Conservation (phyloP, 371 early-diverging fungal genomes). For the Mucor ambiguus region DNA sequence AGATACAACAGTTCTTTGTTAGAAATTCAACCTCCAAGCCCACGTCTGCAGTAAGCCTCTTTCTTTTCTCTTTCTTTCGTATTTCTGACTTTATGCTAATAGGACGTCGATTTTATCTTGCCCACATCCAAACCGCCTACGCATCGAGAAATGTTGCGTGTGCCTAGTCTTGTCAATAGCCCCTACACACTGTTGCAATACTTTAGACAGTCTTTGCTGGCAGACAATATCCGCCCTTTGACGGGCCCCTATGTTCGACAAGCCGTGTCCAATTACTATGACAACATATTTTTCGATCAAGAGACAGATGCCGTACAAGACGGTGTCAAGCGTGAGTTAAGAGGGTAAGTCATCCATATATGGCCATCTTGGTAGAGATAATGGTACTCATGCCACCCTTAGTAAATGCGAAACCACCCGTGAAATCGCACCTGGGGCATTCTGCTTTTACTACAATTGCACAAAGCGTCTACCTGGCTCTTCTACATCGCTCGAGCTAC, state of each 20-base stretch:
- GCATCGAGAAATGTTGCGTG: conserved; percentile 42
- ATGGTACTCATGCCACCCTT: neutral
- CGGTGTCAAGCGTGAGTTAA: neutral
- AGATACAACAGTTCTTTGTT: conserved; percentile 69
- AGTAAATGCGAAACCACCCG: conserved; percentile 10
- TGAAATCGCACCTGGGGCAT: conserved; percentile 24
- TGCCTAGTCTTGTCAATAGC: conserved; percentile 61
- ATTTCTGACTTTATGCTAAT: neutral
- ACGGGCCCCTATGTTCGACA: conserved; percentile 60
- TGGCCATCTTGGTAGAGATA: neutral
- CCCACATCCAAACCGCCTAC: conserved; percentile 53
- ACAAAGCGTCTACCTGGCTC: conserved; percentile 43
- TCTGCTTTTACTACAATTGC: conserved; percentile 53
- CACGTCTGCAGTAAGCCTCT: conserved; percentile 58
- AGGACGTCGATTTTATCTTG: conserved; percentile 71
- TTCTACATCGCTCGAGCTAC: conserved; percentile 37
- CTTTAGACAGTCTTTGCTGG: conserved; percentile 66
- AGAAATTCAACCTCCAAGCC: conserved; percentile 70
- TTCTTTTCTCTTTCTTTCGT: neutral
- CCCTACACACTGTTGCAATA: conserved; percentile 64
- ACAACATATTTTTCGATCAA: conserved; percentile 13
- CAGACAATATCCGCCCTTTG: conserved; percentile 53
- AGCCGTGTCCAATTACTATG: conserved; percentile 48
- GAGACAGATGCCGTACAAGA: conserved; percentile 13
- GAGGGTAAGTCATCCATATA: neutral